Evolutionary conservation across 1,139 yeast genomes (phyloP).

Genomic region (Zygoascus meyerae): DNA sequence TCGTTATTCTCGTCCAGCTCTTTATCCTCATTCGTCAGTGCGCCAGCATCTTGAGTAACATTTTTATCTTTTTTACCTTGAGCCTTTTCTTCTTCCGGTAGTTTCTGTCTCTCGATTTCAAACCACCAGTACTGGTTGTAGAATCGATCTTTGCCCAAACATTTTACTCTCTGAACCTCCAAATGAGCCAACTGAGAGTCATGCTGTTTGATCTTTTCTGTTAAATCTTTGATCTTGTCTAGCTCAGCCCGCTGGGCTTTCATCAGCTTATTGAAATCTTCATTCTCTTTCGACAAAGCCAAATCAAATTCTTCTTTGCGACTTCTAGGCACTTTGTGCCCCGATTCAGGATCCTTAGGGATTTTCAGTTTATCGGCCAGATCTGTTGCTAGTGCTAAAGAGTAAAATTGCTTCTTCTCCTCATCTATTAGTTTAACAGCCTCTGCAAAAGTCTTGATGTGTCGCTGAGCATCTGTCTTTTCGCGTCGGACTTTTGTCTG

Average conservation of each 20-base stretch:
- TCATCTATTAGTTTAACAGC: constrained; percentile 40
- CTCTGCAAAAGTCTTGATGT: constrained; percentile 46
- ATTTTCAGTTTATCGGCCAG: constrained; percentile 1
- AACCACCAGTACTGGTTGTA: constrained; percentile 95
- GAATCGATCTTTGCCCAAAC: constrained; percentile 76
- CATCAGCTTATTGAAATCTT: constrained; percentile 44
- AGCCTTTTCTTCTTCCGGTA: constrained; percentile 18
- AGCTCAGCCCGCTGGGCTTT: constrained; percentile 19
- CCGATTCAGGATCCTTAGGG: constrained; percentile 17
- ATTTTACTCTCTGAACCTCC: constrained; percentile 72
- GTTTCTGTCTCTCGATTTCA: constrained; percentile 63
- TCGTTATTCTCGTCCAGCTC: constrained; percentile 33
- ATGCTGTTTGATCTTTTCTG: constrained; percentile 32
- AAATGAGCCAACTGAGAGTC: constrained; percentile 31
- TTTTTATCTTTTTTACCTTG: constrained; percentile 34
- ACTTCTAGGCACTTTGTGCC: constrained; percentile 20
- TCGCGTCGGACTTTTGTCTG: constrained; percentile 60
- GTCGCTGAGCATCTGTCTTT: constrained; percentile 62
- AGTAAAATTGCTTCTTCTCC: constrained; percentile 24
- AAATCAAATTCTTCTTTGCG: constrained; percentile 48
- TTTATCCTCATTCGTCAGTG: constrained; percentile 30
- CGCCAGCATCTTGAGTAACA: too few relatives aligned
- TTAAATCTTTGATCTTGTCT: constrained; percentile 19
- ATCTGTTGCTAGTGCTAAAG: constrained; percentile 5
- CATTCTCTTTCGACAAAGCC: constrained; percentile 42